Base-by-base conservation (phyloP, 495 filamentous ascomycete genomes). In the Cenococcum geophilum region DNA sequence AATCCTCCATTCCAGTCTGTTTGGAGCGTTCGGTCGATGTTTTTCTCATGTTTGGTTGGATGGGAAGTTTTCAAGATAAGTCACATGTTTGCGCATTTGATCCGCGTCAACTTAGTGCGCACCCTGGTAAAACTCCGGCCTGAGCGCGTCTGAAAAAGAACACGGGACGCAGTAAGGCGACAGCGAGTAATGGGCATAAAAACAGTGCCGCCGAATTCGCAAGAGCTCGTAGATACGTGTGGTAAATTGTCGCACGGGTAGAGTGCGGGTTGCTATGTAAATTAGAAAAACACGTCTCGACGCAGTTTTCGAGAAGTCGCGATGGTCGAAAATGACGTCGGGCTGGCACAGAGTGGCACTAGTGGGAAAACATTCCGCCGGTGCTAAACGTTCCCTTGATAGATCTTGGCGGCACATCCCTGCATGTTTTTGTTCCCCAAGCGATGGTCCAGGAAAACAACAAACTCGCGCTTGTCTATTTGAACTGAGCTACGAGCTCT, bases 401-500 rank as follows among this genome's bases (percentile, higher is more conserved):
- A 1, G 45, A 20, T 6, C 45, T 22, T 20, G n/a, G 45, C 45
- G 18, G 10, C 22, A n/a, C 8, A 49, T 32, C 49, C 23, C 25
- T 18, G 49, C 49, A 14, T 23, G 49, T 25, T 32, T 25, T 25
- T 52, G 49, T 52, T 52, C 25, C 18, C 25, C 25, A 16, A 23
- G 49, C 14, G 18, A 18, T 52, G 49, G 4, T 32, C 22, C 21
- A 20, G 22, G 25, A 32, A 45, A 45, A 23, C 21, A 52, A 52
- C 20, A 27, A 22, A 18, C 21, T 52, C 49, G 49, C 49, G 49
- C 49, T 52, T 52, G 49, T 14, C 40, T 45, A 45, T 18, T 45
- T 45, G 14, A 45, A 45, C 27, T 32, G 40, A 45, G 40, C 49
- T 52, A 22, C 49, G 12, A 52, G 49, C 49, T 52, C 11, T 21